These are phyloP conservation scores for Aciculosporium take DNA, from an alignment of 2,329 filamentous ascomycete genomes.

Conservation along the genomic window DNA sequence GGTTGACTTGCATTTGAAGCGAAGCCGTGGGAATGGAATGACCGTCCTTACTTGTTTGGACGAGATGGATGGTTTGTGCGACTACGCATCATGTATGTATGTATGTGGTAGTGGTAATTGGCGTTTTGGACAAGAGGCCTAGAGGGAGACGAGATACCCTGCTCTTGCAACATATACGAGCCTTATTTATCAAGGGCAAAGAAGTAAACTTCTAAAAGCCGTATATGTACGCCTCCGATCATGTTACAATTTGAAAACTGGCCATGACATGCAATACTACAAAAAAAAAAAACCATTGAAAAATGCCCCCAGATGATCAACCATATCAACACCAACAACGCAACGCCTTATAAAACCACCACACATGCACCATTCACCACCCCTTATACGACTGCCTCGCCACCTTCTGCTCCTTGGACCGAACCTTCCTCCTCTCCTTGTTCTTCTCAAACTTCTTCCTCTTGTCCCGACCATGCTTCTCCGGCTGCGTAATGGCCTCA, in stretches of 20 bases:
- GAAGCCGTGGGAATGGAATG: background rate
- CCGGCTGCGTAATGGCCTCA: constrained; percentile 70
- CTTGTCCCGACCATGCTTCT: constrained; percentile 65
- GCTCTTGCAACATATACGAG: background rate
- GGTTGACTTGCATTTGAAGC: background rate
- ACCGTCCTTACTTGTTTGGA: background rate
- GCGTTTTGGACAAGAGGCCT: background rate
- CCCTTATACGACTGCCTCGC: constrained; percentile 55
- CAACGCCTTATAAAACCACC: too few relatives aligned
- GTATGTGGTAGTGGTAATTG: too few relatives aligned
- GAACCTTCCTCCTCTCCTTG: constrained; percentile 69
- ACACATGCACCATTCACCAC: too few relatives aligned
- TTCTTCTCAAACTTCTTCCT: constrained; percentile 72
- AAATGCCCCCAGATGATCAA: too few relatives aligned
- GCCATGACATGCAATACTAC: background rate
- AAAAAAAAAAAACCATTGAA: background rate
- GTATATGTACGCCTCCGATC: background rate
- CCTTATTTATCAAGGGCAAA: background rate
- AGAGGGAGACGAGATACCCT: background rate
- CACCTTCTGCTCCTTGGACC: constrained; percentile 56
- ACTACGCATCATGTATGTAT: background rate
- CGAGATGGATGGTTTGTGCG: background rate
- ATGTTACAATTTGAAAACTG: background rate
- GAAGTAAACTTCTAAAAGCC: background rate
- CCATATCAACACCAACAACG: too few relatives aligned